Conservation (phyloP, 306 rosid species). For the Vicia sativa region DNA sequence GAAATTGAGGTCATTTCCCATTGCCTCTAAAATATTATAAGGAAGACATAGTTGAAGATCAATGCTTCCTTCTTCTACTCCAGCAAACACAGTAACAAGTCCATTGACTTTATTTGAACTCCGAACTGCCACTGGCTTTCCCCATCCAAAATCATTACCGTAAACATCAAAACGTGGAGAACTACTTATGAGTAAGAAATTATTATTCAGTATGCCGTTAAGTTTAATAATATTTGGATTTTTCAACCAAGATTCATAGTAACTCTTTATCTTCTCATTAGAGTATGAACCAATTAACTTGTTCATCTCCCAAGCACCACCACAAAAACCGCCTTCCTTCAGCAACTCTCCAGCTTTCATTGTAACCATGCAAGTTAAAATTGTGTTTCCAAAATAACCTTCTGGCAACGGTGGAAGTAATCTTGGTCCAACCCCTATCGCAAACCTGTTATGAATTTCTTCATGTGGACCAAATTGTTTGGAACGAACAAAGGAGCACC, state of each 20-base stretch:
- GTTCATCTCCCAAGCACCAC: conserved; percentile 43
- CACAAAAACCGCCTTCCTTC: conserved; percentile 28
- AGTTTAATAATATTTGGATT: neutral
- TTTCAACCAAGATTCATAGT: conserved; percentile 15
- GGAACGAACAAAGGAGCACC: no score
- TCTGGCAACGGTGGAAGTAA: neutral
- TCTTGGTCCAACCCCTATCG: no score
- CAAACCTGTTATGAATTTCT: no score
- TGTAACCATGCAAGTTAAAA: neutral
- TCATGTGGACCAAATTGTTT: no score
- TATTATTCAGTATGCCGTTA: neutral
- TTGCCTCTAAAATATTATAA: conserved; percentile 32
- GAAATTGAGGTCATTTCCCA: conserved; percentile 40
- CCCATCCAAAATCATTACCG: no score
- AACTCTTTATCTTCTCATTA: no score
- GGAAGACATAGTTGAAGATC: conserved; percentile 45
- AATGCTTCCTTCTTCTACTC: conserved; percentile 43
- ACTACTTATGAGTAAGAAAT: neutral
- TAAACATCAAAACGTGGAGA: conserved; percentile 28
- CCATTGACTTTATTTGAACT: conserved; percentile 37
- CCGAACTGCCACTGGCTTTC: conserved; percentile 1
- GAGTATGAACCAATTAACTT: no score
- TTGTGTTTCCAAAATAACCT: neutral
- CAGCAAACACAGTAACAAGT: conserved; percentile 31
- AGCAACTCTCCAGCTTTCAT: neutral